Base-by-base conservation (phyloP, 495 filamentous ascomycete genomes). In the Aspergillus leporis region DNA sequence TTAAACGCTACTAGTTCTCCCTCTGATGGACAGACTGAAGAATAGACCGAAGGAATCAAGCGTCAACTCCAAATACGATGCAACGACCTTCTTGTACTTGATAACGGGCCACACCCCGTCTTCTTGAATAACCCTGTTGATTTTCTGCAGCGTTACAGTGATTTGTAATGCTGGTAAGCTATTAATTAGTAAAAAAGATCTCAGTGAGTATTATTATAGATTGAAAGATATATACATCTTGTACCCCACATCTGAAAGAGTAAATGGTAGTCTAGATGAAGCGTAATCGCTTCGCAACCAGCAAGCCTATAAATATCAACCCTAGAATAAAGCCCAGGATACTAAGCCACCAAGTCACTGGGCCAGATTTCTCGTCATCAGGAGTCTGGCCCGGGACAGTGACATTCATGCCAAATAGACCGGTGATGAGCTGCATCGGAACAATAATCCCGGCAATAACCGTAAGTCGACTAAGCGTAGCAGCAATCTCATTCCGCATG, bases 361-460 rank as follows among this genome's bases (percentile, higher is more conserved):
- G 32, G n/a, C 19, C 28, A 7, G 19, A 16, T 3, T 41, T 31
- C n/a, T 36, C 50, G 1, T n/a, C 51, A 2, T 53, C 67, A 0
- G 60, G 60, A 2, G 82, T 64, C 57, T 69, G 67, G 30, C 84
- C 93, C 4, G 93, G 93, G 0, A 96, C 87, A n/a, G 59, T 58
- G 6, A 97, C 90, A 73, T 97, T 97, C 93, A 96, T 96, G 9
- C 91, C 93, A 68, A 96, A 96, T 49, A 96, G 77, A 73, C 92
- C 90, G 6, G 87, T 90, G 56, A 96, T 85, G 49, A 96, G 78
- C 70, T 97, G 96, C 63, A 96, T 82, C 13, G 92, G 92, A 25
- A 97, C 89, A 25, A 97, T 80, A 61, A 96, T 88, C 31, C 90
- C 91, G 3, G 89, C 93, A 49, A 96, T 76, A 16, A 96, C 81